phyloP scores from a whole-genome alignment of 2,329 filamentous ascomycete species.

The Dactylellina sp. region DNA sequence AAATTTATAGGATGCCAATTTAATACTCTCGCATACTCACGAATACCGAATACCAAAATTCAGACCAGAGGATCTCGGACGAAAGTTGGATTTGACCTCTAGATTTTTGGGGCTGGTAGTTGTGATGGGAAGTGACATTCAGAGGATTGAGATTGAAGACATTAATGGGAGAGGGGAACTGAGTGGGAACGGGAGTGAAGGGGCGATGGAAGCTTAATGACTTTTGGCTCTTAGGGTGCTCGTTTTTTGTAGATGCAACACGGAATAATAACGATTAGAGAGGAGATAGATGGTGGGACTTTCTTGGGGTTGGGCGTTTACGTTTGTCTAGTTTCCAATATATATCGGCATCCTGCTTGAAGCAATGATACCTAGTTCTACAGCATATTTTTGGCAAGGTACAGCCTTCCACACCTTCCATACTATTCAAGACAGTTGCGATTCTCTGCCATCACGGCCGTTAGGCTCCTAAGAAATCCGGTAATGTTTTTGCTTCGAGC shows the following conservation, averaged over 20 bases:
- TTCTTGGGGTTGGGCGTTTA: no score
- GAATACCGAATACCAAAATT: conserved; percentile 82
- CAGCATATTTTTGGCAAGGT: not conserved
- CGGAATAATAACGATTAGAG: no score
- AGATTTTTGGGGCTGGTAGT: conserved; percentile 90
- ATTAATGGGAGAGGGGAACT: conserved; percentile 4
- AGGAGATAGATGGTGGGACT: no score
- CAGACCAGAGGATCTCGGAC: conserved; percentile 38
- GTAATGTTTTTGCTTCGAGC: no score
- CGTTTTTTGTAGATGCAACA: not conserved
- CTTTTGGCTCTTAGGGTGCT: not conserved
- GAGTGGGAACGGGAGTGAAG: conserved; percentile 5
- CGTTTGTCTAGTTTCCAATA: no score
- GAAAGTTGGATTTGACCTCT: conserved; percentile 78
- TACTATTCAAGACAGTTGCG: not conserved
- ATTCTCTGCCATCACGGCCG: not conserved
- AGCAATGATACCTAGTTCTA: conserved; percentile 12
- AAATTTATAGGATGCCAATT: conserved; percentile 77
- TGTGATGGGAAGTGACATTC: conserved; percentile 85
- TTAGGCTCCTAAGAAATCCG: conserved; percentile 18
- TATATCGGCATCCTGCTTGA: not conserved
- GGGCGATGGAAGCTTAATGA: conserved; percentile 31
- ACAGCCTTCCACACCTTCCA: not conserved
- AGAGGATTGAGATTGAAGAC: conserved; percentile 88
- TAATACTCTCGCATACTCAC: conserved; percentile 85